Evolutionary conservation across 768 basidiomycete genomes (phyloP), one percentile per base, ranked within the genome.

Genomic region (Psilocybe tampanensis): DNA sequence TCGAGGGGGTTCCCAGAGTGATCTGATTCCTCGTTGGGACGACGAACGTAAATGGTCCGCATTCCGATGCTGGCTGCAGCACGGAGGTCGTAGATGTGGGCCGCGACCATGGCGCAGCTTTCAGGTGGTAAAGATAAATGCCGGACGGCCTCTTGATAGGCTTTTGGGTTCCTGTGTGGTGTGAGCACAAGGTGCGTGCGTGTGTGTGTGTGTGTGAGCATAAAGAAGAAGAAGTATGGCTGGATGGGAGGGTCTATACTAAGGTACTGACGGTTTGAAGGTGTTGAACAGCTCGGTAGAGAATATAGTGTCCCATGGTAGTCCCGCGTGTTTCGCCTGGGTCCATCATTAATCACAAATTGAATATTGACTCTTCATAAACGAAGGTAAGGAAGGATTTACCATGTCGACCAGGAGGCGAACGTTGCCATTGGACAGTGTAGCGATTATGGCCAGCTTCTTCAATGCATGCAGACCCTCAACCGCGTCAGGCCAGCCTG

Each of bases 251-350:
- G n/a, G n/a, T n/a, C n/a, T n/a, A n/a, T n/a, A n/a, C n/a, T n/a
- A n/a, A n/a, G n/a, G 11, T 44, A 36, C 58, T 42, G 15, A 88
- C 87, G 88, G 85, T 64, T 90, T 89, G 74, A 81, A 89, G 0
- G 80, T 79, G 8, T 75, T 73, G 47, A 88, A 84, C 17, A 89
- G 70, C 54, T 86, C 85, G 1, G 80, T 72, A 0, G 86, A 86
- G 54, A 90, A 78, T 19, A 89, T 69, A 1, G 76, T 74, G 55
- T 89, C 86, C 86, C 85, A 88, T 0, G 86, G 86, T 3, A 89
- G 70, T 17, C 78, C 72, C 2, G 84, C 81, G 54, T 81, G 69
- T 68, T 84, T 88, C 1, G 88, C 86, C 86, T 88, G 56, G n/a
- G n/a, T 44, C 15, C 15, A 51, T 26, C 6, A 15, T 9, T 9